A percentile compares a stretch with the other conserved stretches of the same genome.
Evolutionary conservation across 2,329 filamentous ascomycete species (phyloP).

Genomic region (Colletotrichum sublineola): DNA sequence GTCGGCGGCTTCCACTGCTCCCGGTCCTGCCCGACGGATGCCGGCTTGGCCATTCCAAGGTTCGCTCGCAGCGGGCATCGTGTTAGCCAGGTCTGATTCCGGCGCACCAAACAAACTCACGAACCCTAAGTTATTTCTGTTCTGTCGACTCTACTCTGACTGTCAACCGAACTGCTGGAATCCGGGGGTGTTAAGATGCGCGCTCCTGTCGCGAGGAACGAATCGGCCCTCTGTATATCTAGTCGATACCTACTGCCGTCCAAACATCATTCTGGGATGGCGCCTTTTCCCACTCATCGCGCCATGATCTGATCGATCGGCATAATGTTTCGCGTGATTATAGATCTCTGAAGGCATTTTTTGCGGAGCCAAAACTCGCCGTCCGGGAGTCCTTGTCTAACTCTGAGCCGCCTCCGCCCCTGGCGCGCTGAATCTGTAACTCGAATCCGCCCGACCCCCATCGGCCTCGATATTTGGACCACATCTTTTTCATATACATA

Average conservation of each 20-base stretch:
- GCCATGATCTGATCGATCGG: not conserved
- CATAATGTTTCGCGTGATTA: not conserved
- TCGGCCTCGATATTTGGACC: not conserved
- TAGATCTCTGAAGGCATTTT: not conserved
- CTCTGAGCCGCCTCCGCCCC: not conserved
- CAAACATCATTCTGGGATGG: not conserved
- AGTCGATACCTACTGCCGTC: too few species aligned
- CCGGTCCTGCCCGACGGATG: conserved; percentile 11
- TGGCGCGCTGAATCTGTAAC: not conserved
- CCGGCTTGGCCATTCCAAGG: not conserved
- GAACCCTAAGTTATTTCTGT: not conserved
- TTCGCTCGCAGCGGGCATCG: conserved; percentile 20
- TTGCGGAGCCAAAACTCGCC: rapidly evolving
- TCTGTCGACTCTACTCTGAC: not conserved
- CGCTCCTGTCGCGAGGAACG: not conserved
- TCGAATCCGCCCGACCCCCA: not conserved
- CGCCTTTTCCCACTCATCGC: too few species aligned
- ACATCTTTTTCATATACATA: not conserved
- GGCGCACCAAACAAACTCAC: conserved; percentile 5
- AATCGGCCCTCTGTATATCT: not conserved
- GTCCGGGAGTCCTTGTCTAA: not conserved
- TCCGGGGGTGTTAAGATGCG: too few species aligned
- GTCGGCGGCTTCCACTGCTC: not conserved
- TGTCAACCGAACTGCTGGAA: not conserved
- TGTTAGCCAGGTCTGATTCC: not conserved